Evolutionary conservation across 2,329 filamentous ascomycete species (phyloP).

Genomic region (Fusarium ambrosium): DNA sequence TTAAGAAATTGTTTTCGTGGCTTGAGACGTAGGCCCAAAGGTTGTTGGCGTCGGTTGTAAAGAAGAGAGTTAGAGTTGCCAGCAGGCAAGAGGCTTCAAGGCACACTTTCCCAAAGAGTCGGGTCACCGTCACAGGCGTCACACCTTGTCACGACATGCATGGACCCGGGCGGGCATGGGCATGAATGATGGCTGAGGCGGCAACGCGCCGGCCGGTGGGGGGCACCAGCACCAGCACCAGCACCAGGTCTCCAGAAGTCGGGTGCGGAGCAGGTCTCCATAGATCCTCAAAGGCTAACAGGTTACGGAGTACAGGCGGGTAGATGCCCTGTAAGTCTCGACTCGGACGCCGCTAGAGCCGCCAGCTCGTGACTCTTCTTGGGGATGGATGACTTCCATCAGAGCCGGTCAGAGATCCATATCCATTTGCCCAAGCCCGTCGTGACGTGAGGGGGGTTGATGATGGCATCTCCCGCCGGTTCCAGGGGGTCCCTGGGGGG

Average conservation of each 20-base stretch:
- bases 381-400: conserved; percentile 35
- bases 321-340: conserved; percentile 26
- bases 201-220: conserved; percentile 26
- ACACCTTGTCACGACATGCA: conserved; percentile 39
- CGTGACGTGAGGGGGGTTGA: conserved; percentile 30
- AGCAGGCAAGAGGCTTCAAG: conserved; percentile 29
- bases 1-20: conserved; percentile 19
- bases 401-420: background rate
- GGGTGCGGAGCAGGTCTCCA: background rate
- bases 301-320: background rate
- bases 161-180: background rate
- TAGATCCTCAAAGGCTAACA: background rate
- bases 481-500: conserved; percentile 20
- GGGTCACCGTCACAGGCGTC: conserved; percentile 43
- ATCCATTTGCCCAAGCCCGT: background rate
- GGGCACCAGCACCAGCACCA: background rate
- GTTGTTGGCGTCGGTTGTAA: conserved; percentile 4
- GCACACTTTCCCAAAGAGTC: conserved; percentile 42
- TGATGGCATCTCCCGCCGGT: conserved; percentile 10
- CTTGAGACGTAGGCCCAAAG: conserved; percentile 13
- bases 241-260: background rate
- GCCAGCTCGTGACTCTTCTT: conserved; percentile 44
- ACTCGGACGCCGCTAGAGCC: conserved; percentile 33
- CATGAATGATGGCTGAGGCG: conserved; percentile 45
- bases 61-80: conserved; percentile 30